A percentile compares a stretch with the other conserved stretches of the same genome.
phyloP scores from a whole-genome alignment of 805 yeast genomes.

The Allodekkera sacchari region DNA sequence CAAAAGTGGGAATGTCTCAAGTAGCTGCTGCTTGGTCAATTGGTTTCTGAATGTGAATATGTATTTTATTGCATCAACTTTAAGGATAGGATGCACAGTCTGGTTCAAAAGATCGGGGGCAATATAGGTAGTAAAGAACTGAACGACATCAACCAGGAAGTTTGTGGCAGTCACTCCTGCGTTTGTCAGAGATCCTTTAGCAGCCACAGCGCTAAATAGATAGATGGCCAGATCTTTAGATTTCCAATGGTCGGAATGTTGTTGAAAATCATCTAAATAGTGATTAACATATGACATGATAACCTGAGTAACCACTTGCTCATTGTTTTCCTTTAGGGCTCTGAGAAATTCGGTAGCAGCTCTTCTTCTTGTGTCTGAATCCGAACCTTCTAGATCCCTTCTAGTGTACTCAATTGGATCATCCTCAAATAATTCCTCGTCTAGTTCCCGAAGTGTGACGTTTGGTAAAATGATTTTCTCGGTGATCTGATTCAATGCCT shows the following conservation, averaged over 20 bases:
- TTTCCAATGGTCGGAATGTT: constrained; percentile 57
- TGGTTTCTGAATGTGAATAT: constrained; percentile 88
- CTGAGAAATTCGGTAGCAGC: constrained; percentile 89
- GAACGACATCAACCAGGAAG: constrained; percentile 74
- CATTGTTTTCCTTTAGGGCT: constrained; percentile 74
- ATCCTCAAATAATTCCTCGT: constrained; percentile 91
- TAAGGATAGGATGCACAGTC: constrained; percentile 64
- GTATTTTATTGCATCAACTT: constrained; percentile 88
- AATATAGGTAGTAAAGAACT: constrained; percentile 72
- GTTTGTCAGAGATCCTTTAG: constrained; percentile 81
- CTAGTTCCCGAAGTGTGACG: constrained; percentile 74
- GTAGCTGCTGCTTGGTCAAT: constrained; percentile 74
- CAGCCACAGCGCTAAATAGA: constrained; percentile 81
- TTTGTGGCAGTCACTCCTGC: constrained; percentile 86
- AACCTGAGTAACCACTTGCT: constrained; percentile 62
- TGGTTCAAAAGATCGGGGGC: constrained; percentile 69
- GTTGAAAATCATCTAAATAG: constrained; percentile 48
- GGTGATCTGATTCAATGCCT: constrained; percentile 64
- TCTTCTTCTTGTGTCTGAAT: constrained; percentile 84
- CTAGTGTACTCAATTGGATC: constrained; percentile 92
- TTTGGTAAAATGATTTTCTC: constrained; percentile 86
- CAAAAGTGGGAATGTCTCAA: constrained; percentile 71
- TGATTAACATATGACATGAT: constrained; percentile 65
- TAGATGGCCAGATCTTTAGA: constrained; percentile 82
- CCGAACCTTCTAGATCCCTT: constrained; percentile 92